Evolutionary conservation across 2,329 filamentous ascomycete species (phyloP).

Genomic region (Penicillium glabrum): DNA sequence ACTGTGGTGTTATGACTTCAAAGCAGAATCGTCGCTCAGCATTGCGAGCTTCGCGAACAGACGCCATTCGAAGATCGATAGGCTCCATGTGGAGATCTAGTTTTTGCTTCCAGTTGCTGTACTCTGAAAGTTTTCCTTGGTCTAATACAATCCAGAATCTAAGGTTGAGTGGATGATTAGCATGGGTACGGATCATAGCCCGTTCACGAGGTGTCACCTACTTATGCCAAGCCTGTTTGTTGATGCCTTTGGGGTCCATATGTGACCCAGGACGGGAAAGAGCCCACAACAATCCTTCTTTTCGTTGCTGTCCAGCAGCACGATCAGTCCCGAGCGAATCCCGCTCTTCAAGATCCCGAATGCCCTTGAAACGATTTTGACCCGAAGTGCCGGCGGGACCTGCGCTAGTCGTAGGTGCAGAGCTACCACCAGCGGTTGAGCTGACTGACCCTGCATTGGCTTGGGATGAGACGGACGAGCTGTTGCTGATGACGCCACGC

Average conservation of each 20-base stretch:
- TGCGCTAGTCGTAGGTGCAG: constrained; percentile 14
- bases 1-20: constrained; percentile 95
- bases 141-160: constrained; percentile 99
- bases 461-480: constrained; percentile 47
- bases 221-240: constrained; percentile 99
- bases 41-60: constrained; percentile 91
- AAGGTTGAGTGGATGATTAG: neutral
- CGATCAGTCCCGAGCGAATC: constrained; percentile 60
- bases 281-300: constrained; percentile 94
- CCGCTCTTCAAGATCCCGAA: constrained; percentile 87
- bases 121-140: constrained; percentile 93
- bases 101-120: constrained; percentile 98
- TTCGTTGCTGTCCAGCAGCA: constrained; percentile 66
- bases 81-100: constrained; percentile 97
- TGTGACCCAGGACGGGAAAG: constrained; percentile 90
- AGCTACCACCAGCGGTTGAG: constrained; percentile 21
- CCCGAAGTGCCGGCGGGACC: constrained; percentile 22
- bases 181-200: neutral
- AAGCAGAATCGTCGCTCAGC: constrained; percentile 96
- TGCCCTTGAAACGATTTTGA: constrained; percentile 75
- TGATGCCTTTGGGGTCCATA: constrained; percentile 90
- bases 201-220: constrained; percentile 51
- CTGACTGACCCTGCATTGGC: constrained; percentile 33
- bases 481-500: constrained; percentile 50
- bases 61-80: constrained; percentile 94